Evolutionary conservation across 2,329 filamentous ascomycete species (phyloP), one percentile per base, ranked within the genome.

Genomic region (Graphilbum fragrans): DNA sequence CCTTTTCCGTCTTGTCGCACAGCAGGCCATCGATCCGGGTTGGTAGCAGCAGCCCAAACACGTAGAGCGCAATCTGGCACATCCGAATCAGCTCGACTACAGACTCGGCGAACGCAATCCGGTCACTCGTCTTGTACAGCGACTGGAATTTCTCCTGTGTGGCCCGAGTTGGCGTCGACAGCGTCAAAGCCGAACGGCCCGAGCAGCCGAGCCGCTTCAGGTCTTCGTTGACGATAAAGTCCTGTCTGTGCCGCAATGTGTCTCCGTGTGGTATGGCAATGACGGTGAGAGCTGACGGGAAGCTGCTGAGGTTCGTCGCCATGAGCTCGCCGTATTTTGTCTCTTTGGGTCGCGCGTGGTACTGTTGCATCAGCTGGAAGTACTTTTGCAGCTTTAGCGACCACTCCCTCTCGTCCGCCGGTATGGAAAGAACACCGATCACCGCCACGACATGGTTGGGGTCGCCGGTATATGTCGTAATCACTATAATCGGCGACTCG

Each of bases 161-260:
- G 1, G 87, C 87, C 41, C 79, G 70, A 16, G 82, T 80, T 5
- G 92, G 90, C 9, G 79, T 71, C 12, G 82, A 73, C 22, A 98
- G 67, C 31, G 82, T 88, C 57, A 98, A 69, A 16, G 86, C 88
- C 29, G 87, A 84, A 35, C 92, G 77, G 2, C 92, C 92, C 19
- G 90, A 90, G 60, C 92, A 98, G 2, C 87, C 87, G 39, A 96
- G 63, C 37, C 92, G 76, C 63, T 96, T 98, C 43, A 98, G 64
- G 54, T 96, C 77, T 57, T 95, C 92, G 53, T 95, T 96, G 47
- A 96, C 83, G 46, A 95, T 83, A 55, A 96, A 96, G 21, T 83
- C 73, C 42, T 85, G 80, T 19, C 86, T 74, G 53, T 94, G 80
- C 52, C 78, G 82, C 48, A 74, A 77, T 25, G 94, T 70, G 55